Evolutionary conservation across 257 asterid species (phyloP).

Genomic region (Lithospermum erythrorhizon): DNA sequence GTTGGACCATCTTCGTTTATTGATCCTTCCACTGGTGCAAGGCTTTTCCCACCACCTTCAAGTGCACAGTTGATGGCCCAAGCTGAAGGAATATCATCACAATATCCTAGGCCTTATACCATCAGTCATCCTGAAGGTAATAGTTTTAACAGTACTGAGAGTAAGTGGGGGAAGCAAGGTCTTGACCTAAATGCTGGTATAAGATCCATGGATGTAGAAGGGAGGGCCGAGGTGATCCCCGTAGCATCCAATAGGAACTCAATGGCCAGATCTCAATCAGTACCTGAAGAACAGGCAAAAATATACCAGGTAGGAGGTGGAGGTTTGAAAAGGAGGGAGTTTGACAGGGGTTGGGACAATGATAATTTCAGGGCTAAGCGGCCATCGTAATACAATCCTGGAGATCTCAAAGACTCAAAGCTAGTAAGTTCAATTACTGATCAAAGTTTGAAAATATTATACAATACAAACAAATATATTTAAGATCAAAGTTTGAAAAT

Average conservation of each 20-base stretch:
- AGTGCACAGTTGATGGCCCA: constrained; percentile 52
- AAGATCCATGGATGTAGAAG: constrained; percentile 49
- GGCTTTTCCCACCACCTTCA: constrained; percentile 41
- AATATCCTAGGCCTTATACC: constrained; percentile 61
- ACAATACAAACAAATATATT: no score
- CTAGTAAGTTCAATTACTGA: no score
- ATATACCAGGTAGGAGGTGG: constrained; percentile 42
- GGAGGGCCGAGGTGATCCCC: constrained; percentile 43
- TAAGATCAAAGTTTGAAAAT: no score
- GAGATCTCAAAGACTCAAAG: no score
- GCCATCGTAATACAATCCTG: constrained; percentile 42
- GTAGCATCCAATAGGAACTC: constrained; percentile 44
- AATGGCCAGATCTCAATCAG: constrained; percentile 47
- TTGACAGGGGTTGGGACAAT: constrained; percentile 67
- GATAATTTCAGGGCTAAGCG: constrained; percentile 67
- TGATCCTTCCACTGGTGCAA: constrained; percentile 40
- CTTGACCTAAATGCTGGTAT: constrained; percentile 87
- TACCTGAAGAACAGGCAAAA: constrained; percentile 57
- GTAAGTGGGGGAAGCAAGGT: constrained; percentile 62
- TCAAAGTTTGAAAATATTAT: no score
- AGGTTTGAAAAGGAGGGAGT: constrained; percentile 60
- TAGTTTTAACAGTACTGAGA: constrained; percentile 36
- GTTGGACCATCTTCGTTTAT: constrained; percentile 29
- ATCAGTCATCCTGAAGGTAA: constrained; percentile 37
- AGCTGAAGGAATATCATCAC: constrained; percentile 47